Conservation (phyloP, 306 rosid genomes). For the Sesbania bispinosa region DNA sequence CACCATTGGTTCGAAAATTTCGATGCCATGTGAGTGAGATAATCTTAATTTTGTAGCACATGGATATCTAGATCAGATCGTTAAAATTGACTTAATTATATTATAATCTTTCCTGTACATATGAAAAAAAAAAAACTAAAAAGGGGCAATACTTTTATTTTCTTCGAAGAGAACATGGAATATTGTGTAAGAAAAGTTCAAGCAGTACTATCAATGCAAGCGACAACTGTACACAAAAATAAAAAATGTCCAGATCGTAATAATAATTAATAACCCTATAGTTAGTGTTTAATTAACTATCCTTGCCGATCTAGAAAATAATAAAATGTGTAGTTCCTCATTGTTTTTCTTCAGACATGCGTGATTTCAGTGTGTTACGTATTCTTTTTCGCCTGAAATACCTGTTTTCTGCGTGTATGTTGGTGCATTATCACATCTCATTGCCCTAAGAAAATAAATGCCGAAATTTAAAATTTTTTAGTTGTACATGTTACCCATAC, state of each 20-base stretch:
- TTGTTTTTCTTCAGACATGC: conserved; percentile 10
- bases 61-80: conserved; percentile 27
- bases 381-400: not conserved
- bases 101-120: not conserved
- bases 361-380: not conserved
- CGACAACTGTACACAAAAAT: no score
- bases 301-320: no score
- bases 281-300: no score
- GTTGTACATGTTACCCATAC: not conserved
- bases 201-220: no score
- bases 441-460: not conserved
- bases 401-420: not conserved
- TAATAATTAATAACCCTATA: no score
- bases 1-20: conserved; percentile 19
- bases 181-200: not conserved
- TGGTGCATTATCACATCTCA: conserved; percentile 3
- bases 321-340: not conserved
- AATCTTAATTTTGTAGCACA: conserved; percentile 27
- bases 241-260: no score
- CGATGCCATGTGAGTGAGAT: conserved; percentile 24
- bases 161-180: not conserved
- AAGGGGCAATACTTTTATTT: not conserved
- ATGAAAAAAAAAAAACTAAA: not conserved
- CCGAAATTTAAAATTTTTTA: not conserved
- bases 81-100: conserved; percentile 18